phyloP scores from a whole-genome alignment of 805 yeast species.

The Cyberlindnera galapagoensis region DNA sequence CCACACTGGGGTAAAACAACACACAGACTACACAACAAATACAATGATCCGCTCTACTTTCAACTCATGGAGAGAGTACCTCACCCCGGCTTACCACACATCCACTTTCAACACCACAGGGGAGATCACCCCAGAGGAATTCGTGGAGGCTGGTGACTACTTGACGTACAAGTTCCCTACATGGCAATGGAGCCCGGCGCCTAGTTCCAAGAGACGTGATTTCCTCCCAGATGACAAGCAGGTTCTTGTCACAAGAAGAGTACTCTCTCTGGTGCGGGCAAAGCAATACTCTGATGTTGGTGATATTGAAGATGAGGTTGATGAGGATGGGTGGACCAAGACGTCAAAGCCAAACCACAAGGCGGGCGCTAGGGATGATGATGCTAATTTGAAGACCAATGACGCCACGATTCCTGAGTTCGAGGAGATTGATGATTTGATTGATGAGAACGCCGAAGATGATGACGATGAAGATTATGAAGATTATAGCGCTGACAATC shows the following conservation, averaged over 20 bases:
- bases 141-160: constrained; percentile 91
- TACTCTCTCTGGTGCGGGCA: constrained; percentile 79
- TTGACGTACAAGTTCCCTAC: constrained; percentile 89
- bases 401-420: constrained; percentile 15
- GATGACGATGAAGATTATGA: constrained; percentile 30
- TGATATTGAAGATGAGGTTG: constrained; percentile 31
- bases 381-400: constrained; percentile 8
- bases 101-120: constrained; percentile 86
- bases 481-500: constrained; percentile 23
- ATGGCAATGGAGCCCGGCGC: constrained; percentile 83
- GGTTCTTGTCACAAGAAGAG: constrained; percentile 80
- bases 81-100: constrained; percentile 84
- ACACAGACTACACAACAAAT: background rate
- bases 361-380: background rate
- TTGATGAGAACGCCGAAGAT: constrained; percentile 38
- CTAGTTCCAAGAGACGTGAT: constrained; percentile 46
- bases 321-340: constrained; percentile 55
- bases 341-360: constrained; percentile 26
- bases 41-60: constrained; percentile 57
- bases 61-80: constrained; percentile 81
- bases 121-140: constrained; percentile 92
- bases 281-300: constrained; percentile 39
- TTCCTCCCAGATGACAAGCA: constrained; percentile 87
- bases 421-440: constrained; percentile 38
- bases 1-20: background rate